Percentiles rank a stretch among this genome's conserved stretches.
Conservation (phyloP, 768 basidiomycete genomes). For the Podaxis sp. region DNA sequence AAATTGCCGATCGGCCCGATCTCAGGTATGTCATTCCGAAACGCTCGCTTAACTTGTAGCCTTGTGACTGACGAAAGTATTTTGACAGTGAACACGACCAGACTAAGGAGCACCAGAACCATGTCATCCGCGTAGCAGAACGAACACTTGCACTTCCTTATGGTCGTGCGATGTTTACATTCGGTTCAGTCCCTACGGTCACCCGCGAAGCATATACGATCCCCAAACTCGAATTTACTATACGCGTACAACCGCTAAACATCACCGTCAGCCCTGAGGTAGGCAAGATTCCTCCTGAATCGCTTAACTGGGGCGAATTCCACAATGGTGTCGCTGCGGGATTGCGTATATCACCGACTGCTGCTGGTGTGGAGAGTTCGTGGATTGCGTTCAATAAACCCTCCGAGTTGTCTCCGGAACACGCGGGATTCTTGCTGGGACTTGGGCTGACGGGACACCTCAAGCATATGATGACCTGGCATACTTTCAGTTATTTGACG, state of each 20-base stretch:
- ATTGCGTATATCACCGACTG: constrained; percentile 76
- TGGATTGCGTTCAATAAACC: constrained; percentile 98
- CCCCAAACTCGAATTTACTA: constrained; percentile 75
- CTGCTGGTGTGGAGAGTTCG: constrained; percentile 79
- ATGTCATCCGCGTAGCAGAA: constrained; percentile 79
- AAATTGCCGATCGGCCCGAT: constrained; percentile 65
- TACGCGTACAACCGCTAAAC: constrained; percentile 75
- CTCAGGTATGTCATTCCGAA: constrained; percentile 39
- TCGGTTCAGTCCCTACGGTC: constrained; percentile 74
- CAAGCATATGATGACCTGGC: constrained; percentile 88
- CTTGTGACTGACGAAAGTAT: constrained; percentile 9
- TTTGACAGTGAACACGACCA: constrained; percentile 79
- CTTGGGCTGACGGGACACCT: constrained; percentile 92
- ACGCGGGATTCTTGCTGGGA: constrained; percentile 95
- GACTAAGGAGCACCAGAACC: constrained; percentile 79
- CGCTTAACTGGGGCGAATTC: constrained; percentile 91
- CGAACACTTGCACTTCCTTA: constrained; percentile 88
- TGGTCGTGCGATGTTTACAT: constrained; percentile 91
- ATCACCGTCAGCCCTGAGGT: constrained; percentile 60
- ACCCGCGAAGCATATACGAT: constrained; percentile 77
- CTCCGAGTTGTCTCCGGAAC: constrained; percentile 83
- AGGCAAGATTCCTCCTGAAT: constrained; percentile 74
- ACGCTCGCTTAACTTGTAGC: not conserved
- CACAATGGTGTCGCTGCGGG: constrained; percentile 96
- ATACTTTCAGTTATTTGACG: constrained; percentile 92